A percentile compares a stretch with the other conserved stretches of the same genome.
phyloP scores from a whole-genome alignment of 1,284 basidiomycete species.

The Cutaneotrichosporon sp. region DNA sequence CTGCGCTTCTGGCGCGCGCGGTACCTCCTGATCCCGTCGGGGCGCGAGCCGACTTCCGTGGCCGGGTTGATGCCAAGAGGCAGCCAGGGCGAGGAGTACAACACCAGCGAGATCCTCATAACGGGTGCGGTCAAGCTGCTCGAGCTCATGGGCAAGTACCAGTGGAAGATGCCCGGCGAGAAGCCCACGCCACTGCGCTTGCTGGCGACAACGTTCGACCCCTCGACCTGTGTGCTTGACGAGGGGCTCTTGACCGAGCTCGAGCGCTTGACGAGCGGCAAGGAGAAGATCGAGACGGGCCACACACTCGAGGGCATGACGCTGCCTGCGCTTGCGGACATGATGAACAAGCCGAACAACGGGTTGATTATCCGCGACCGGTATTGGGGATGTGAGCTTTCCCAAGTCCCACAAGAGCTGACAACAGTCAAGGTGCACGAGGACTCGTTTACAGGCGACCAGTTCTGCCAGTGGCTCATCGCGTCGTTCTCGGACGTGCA shows the following conservation, averaged over 20 bases:
- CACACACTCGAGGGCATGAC: slow-evolving; percentile 47
- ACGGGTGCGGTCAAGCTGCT: slow-evolving; percentile 89
- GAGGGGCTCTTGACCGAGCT: slow-evolving; percentile 73
- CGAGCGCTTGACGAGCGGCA: slow-evolving; percentile 62
- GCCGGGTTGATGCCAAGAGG: slow-evolving; percentile 58
- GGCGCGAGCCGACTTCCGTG: slow-evolving; percentile 61
- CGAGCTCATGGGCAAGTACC: slow-evolving; percentile 77
- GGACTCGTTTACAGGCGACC: slow-evolving; percentile 81
- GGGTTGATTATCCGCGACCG: slow-evolving; percentile 48
- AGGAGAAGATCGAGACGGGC: slow-evolving; percentile 35
- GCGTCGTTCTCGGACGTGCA: slow-evolving; percentile 82
- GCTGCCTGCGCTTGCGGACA: slow-evolving; percentile 40
- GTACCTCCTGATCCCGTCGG: slow-evolving; percentile 89
- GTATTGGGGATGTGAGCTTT: slow-evolving; percentile 47
- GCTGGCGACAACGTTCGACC: slow-evolving; percentile 77
- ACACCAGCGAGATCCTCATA: slow-evolving; percentile 83
- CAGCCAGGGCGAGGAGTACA: slow-evolving; percentile 69
- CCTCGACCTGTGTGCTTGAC: slow-evolving; percentile 74
- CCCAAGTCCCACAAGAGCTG: background rate
- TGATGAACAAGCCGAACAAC: slow-evolving; percentile 50
- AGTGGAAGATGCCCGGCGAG: slow-evolving; percentile 71
- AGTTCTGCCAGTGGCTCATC: slow-evolving; percentile 83
- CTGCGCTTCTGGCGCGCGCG: slow-evolving; percentile 91
- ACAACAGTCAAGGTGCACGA: slow-evolving; percentile 30
- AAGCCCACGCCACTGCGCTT: slow-evolving; percentile 62